phyloP scores from a whole-genome alignment of 2,329 filamentous ascomycete genomes.

The Aspergillus ibericus region DNA sequence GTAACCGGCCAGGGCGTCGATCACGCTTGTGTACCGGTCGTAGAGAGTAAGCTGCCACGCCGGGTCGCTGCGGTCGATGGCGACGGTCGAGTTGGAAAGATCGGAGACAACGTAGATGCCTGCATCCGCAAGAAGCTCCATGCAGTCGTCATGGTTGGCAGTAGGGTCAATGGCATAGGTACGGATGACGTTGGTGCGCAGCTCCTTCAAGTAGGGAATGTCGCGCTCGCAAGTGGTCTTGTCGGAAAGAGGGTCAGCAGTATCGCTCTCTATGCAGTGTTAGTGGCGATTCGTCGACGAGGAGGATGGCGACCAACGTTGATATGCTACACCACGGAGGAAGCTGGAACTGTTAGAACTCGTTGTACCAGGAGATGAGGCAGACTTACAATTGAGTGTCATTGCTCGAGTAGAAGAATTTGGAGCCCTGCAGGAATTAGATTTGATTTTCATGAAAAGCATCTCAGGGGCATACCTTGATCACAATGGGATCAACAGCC shows the following conservation, averaged over 20 bases:
- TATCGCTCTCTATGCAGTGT: conserved; percentile 55
- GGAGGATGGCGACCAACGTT: conserved; percentile 46
- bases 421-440: conserved; percentile 54
- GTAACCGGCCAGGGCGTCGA: conserved; percentile 78
- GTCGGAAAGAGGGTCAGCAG: conserved; percentile 76
- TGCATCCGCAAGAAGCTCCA: conserved; percentile 73
- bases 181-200: conserved; percentile 87
- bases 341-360: conserved; percentile 45
- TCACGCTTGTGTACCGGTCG: conserved; percentile 74
- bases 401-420: conserved; percentile 84
- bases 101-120: conserved; percentile 95
- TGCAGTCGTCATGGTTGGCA: conserved; percentile 75
- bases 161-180: conserved; percentile 87
- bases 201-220: conserved; percentile 72
- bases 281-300: neutral
- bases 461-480: conserved; percentile 42
- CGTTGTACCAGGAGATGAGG: neutral
- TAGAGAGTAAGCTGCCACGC: conserved; percentile 76
- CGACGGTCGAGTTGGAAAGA: conserved; percentile 73
- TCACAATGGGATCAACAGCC: conserved; percentile 57
- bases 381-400: conserved; percentile 62
- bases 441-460: neutral
- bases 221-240: conserved; percentile 72
- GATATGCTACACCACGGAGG: conserved; percentile 91
- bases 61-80: conserved; percentile 80